Base-by-base conservation (phyloP, 1,139 yeast genomes). In the Yamadazyma oceani region DNA sequence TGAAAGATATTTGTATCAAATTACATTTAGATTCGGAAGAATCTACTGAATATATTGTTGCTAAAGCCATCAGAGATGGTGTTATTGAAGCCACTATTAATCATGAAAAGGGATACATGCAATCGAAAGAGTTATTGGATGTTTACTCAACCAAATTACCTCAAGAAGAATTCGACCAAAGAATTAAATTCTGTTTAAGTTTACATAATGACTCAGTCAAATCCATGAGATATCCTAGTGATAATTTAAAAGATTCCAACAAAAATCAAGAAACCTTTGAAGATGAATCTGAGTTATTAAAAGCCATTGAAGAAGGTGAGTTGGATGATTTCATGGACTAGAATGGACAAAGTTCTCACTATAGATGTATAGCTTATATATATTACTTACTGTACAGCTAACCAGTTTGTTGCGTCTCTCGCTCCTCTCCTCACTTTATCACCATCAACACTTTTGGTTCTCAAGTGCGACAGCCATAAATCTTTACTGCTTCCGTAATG, bases 61-160 rank as follows among this genome's bases (percentile, higher is more conserved):
- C 96, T 27, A 92, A 94, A 66, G 95, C 97, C 25, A 92, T 94
- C 44, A 82, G 96, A 55, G 99, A 94, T 60, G 97, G 96, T 39
- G 98, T 94, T 37, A 88, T 94, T 60, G 98, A 92, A 55, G 98
- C 98, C 4, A 80, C 82, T 38, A 85, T 94, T 49, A 87, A 92
- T 58, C 97, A 90, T 63, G 89, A 87, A 59, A 75, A 80, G 49
- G 97, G 97, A 1, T 90, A 70, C 58, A 89, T 94, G 87, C 92
- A 89, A 65, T 85, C 95, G 26, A 84, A 82, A 50, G 97, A 90
- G 60, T 71, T 88, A 39, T 67, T 82, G 53, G 96, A 94, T 60
- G 78, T 90, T 32, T 94, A 94, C 62, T 84, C 95, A 11, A 88
- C 97, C 2, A 77, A 73, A 35, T 83, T 82, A 54, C 98, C 99